Evolutionary conservation across 768 basidiomycete genomes (phyloP).

Genomic region (Auriscalpium vulgare): DNA sequence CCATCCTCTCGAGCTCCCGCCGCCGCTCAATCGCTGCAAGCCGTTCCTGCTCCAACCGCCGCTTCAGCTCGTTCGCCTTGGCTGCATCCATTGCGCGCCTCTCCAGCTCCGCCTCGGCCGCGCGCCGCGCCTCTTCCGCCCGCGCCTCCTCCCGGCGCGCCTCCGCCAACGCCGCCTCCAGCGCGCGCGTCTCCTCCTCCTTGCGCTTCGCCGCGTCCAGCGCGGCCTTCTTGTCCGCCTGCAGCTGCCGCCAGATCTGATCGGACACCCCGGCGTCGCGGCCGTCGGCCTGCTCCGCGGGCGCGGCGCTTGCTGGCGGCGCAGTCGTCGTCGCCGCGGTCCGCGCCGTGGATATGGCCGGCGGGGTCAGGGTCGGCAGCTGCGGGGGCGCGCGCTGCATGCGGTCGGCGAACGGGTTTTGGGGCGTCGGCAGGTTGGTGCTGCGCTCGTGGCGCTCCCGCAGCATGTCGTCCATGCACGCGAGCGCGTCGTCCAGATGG

Average conservation of each 20-base stretch:
- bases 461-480: not conserved
- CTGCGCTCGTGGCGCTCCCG: not conserved
- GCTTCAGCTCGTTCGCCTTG: constrained; percentile 18
- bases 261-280: constrained; percentile 49
- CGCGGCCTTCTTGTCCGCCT: constrained; percentile 29
- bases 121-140: constrained; percentile 7
- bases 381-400: not conserved
- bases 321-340: not conserved
- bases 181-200: constrained; percentile 14
- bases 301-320: not conserved
- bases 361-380: not conserved
- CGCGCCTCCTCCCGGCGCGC: constrained; percentile 14
- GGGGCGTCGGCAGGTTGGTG: not conserved
- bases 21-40: constrained; percentile 20
- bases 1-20: constrained; percentile 20
- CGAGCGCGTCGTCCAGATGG: not conserved
- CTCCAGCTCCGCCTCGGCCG: constrained; percentile 14
- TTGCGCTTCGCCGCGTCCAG: constrained; percentile 19
- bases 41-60: constrained; percentile 20
- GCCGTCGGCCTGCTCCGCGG: not conserved
- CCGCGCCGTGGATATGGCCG: not conserved
- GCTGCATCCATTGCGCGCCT: constrained; percentile 18
- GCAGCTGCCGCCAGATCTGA: constrained; percentile 41
- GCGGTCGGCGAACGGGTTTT: not conserved
- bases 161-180: constrained; percentile 12